Evolutionary conservation across 2,329 filamentous ascomycete species (phyloP), one percentile per base, ranked within the genome.

Genomic region (Pseudogymnoascus sp.): DNA sequence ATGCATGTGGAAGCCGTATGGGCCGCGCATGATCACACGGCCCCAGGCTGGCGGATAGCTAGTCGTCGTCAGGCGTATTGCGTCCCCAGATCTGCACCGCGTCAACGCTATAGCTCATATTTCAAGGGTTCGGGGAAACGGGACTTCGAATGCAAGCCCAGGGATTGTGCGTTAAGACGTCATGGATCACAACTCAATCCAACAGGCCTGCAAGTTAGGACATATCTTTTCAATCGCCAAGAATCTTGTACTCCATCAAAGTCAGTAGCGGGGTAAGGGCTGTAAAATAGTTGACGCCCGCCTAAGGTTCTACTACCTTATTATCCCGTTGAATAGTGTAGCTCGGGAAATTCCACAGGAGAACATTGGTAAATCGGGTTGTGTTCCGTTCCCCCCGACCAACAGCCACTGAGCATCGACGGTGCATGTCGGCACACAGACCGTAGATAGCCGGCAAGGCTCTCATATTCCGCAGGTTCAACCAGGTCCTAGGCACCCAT

Each of bases 131-230:
- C 49, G 49, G 49, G 49, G 43, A 28, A 28, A 25, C 43, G 43
- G 43, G 3, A 49, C 28, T 5, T 56, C 5, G 21, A 25, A 56
- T 31, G 28, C 28, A 34, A 34, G 49, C n/a, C 12, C 49, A 56
- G 25, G 49, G 49, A 56, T 34, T 56, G 9, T 34, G n/a, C n/a
- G 5, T 56, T 25, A n/a, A 16, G 11, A 56, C 25, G 49, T 56
- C 49, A 56, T 56, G 49, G 5, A 56, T 12, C n/a, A 56, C n/a
- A 34, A 56, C 49, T 56, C 49, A 56, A 56, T 56, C 49, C 49
- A 56, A 21, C 49, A 34, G 49, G 25, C 23, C n/a, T 11, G 12
- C 46, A 16, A 16, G 23, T 11, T 28, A 31, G 25, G n/a, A 18
- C n/a, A 34, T 56, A 18, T 18, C 9, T 56, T 56, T 31, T n/a